phyloP scores from a whole-genome alignment of 495 filamentous ascomycete species.

The Mytilinidion resinicola region DNA sequence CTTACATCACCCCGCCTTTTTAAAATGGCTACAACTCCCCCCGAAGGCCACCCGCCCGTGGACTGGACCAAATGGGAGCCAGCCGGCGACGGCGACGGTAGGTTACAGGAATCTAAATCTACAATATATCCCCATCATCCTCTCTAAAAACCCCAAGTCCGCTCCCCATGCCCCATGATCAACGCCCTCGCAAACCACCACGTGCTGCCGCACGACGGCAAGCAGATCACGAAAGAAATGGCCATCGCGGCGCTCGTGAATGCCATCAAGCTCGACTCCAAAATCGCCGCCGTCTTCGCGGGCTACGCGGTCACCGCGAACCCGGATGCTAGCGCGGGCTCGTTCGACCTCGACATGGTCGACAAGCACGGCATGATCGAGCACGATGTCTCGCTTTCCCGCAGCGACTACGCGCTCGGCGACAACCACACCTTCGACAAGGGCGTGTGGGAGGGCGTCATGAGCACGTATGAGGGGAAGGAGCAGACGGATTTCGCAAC shows the following conservation, averaged over 20 bases:
- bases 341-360: not conserved
- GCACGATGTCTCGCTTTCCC: not conserved
- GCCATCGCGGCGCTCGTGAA: constrained; percentile 35
- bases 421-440: not conserved
- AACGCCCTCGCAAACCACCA: constrained; percentile 28
- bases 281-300: constrained; percentile 38
- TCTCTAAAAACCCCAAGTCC: constrained; percentile 5
- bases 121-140: no score
- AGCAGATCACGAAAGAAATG: constrained; percentile 35
- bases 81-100: not conserved
- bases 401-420: not conserved
- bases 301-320: constrained; percentile 42
- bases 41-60: not conserved
- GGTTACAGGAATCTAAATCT: no score
- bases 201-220: constrained; percentile 30
- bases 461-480: not conserved
- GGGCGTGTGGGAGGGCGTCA: not conserved
- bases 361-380: not conserved
- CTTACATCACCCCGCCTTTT: no score
- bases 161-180: constrained; percentile 24
- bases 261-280: constrained; percentile 41
- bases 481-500: not conserved
- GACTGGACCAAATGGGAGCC: not conserved
- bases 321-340: constrained; percentile 23
- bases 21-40: no score